Conservation (phyloP, 805 yeast species). For the Wickerhamiella kazuoi region DNA sequence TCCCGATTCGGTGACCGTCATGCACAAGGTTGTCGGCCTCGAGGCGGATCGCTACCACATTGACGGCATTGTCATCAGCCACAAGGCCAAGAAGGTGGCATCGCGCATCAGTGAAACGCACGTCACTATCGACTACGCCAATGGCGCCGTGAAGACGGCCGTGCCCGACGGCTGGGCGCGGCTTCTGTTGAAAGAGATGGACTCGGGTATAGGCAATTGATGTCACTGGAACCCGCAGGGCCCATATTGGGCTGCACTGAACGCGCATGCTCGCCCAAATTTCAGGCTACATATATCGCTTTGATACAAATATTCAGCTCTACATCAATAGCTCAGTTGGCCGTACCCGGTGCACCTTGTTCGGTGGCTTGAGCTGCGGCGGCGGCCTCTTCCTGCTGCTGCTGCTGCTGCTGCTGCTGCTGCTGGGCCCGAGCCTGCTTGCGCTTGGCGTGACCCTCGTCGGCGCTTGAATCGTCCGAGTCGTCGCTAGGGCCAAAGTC, state of each 20-base stretch:
- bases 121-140: slow-evolving; percentile 19
- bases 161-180: slow-evolving; percentile 14
- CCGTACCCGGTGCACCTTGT: no score
- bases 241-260: no score
- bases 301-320: no score
- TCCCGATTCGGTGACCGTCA: slow-evolving; percentile 19
- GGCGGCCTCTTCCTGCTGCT: no score
- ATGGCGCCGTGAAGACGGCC: slow-evolving; percentile 16
- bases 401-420: no score
- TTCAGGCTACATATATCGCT: no score
- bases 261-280: no score
- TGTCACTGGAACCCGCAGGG: no score
- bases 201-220: no score
- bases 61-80: slow-evolving; percentile 18
- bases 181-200: slow-evolving; percentile 8
- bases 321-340: no score
- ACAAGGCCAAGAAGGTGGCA: slow-evolving; percentile 18
- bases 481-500: slow-evolving; percentile 1
- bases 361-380: no score
- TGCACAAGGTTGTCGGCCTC: slow-evolving; percentile 12
- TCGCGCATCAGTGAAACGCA: slow-evolving; percentile 18
- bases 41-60: slow-evolving; percentile 16
- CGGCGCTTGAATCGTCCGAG: background rate
- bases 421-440: background rate
- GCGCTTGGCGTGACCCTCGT: background rate